A percentile compares a stretch with the other conserved stretches of the same genome.
phyloP scores from a whole-genome alignment of 306 rosid species.

The Rosa chinensis region DNA sequence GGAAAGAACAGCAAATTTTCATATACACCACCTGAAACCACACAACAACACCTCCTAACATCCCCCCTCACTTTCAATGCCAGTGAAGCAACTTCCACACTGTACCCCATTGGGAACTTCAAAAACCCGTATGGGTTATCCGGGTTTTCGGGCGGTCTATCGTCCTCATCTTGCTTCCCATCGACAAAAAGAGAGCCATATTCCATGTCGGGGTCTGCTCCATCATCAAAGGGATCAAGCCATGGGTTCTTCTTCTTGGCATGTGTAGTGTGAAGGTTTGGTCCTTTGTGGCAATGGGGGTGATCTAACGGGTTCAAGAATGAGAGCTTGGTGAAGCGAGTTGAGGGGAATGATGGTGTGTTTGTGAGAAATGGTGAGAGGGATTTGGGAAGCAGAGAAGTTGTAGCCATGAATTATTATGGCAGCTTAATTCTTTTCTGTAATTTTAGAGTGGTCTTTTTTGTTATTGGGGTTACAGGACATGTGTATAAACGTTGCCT shows the following conservation, averaged over 20 bases:
- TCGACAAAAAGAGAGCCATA: constrained; percentile 63
- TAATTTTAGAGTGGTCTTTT: neutral
- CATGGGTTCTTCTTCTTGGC: constrained; percentile 68
- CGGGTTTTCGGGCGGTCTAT: constrained; percentile 74
- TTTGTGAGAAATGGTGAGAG: constrained; percentile 57
- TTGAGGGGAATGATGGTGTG: constrained; percentile 47
- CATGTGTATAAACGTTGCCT: neutral
- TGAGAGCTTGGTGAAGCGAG: constrained; percentile 38
- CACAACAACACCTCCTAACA: constrained; percentile 84
- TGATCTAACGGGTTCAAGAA: constrained; percentile 31
- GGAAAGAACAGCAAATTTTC: constrained; percentile 79
- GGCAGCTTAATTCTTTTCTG: neutral
- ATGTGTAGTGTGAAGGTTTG: constrained; percentile 25
- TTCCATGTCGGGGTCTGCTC: constrained; percentile 71
- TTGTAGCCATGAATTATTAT: constrained; percentile 49
- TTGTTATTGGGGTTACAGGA: constrained; percentile 4
- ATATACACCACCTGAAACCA: constrained; percentile 86
- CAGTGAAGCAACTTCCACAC: constrained; percentile 69
- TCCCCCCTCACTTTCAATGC: constrained; percentile 71
- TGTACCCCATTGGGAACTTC: constrained; percentile 72
- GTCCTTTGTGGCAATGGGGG: constrained; percentile 30
- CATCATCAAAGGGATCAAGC: constrained; percentile 84
- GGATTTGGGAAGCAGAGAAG: constrained; percentile 52
- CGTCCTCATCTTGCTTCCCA: constrained; percentile 86
- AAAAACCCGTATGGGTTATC: constrained; percentile 70